A percentile compares a stretch with the other conserved stretches of the same genome.
phyloP scores from a whole-genome alignment of 1,284 basidiomycete species.

The Megacollybia platyphylla region DNA sequence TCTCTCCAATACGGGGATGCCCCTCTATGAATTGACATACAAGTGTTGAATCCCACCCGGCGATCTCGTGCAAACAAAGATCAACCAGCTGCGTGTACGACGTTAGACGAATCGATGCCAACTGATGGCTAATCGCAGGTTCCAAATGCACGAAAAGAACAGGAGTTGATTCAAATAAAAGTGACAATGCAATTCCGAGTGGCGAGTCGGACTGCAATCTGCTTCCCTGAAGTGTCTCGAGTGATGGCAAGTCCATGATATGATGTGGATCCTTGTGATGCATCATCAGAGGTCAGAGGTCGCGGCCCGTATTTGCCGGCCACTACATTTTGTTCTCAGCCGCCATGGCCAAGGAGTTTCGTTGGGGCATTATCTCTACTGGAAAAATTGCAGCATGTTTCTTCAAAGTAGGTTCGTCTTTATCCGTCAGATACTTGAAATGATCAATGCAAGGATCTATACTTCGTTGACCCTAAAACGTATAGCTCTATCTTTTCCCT shows the following conservation, averaged over 20 bases:
- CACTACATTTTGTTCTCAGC: background rate
- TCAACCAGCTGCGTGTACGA: constrained; percentile 56
- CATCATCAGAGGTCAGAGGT: background rate
- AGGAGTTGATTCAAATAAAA: constrained; percentile 63
- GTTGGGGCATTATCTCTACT: constrained; percentile 33
- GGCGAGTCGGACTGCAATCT: constrained; percentile 17
- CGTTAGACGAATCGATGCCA: constrained; percentile 15
- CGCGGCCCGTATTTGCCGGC: constrained; percentile 6
- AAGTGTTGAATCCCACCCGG: constrained; percentile 40
- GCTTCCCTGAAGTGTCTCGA: constrained; percentile 17
- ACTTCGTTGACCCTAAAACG: constrained; percentile 29
- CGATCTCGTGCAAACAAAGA: constrained; percentile 36
- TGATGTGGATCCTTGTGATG: background rate
- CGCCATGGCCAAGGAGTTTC: constrained; percentile 18
- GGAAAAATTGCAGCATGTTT: constrained; percentile 26
- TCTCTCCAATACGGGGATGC: constrained; percentile 84
- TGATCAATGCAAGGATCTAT: constrained; percentile 21
- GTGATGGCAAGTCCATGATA: constrained; percentile 22
- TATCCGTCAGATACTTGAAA: background rate
- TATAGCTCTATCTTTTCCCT: constrained; percentile 10
- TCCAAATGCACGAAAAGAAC: constrained; percentile 43
- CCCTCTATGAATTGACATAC: constrained; percentile 66
- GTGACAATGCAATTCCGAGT: constrained; percentile 30
- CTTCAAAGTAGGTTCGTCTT: constrained; percentile 18
- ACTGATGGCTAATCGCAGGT: constrained; percentile 31